Evolutionary conservation across 257 asterid species (phyloP), one percentile per base, ranked within the genome.

Genomic region (Plantago ovata): DNA sequence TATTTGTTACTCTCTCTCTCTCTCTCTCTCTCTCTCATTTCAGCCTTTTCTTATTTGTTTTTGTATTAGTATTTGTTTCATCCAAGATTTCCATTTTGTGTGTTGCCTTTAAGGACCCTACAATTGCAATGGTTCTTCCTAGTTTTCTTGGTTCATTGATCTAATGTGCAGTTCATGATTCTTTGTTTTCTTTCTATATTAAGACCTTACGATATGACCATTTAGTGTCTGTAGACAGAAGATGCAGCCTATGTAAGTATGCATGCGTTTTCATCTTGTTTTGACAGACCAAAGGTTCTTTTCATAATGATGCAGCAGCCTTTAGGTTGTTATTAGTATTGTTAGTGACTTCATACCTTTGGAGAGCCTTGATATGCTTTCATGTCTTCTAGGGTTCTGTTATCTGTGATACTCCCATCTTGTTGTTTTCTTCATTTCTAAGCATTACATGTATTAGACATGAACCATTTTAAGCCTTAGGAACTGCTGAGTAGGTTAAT

Each of bases 401-500:
- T 15, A 22, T 59, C 64, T 15, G 14, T 23, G 21, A 22, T 47
- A 23, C 53, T 47, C 28, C 52, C 10, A 2, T n/a, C 22, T 1
- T 3, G 11, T n/a, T 9, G 24, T 16, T 13, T 6, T 6, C 7
- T 3, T 46, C 23, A 46, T 46, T n/a, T 46, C 18, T 15, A 46
- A 46, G 52, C 11, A 7, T 14, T 15, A 14, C 13, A 7, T 46
- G 51, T 10, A 15, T 45, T 14, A 45, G 0, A 15, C 15, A 20
- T 45, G 15, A 22, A n/a, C 46, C 28, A 19, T 60, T 19, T 56
- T 22, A 33, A 39, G 57, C 50, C 40, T 53, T n/a, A 20, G 60
- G 36, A 44, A 48, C 53, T 56, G 51, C 48, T 38, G 42, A 28
- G 53, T 51, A 41, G 58, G 43, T 62, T 50, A 64, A 68, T 43